Percentiles rank a stretch among this genome's conserved stretches.
These are phyloP conservation scores for Pleurotus giganteus DNA, from an alignment of 768 basidiomycete species.

Conservation along the genomic window DNA sequence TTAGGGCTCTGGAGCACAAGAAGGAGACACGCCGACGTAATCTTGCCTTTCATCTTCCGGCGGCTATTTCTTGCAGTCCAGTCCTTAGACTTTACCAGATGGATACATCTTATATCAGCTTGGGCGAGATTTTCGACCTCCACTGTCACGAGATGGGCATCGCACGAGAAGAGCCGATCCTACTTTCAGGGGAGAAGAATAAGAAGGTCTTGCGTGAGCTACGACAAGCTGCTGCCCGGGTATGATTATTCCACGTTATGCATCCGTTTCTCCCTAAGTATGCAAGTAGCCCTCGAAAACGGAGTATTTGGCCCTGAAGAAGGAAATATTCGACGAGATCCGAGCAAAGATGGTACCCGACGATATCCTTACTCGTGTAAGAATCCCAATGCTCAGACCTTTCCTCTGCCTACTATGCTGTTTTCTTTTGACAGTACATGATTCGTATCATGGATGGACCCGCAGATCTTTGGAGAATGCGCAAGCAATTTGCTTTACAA, in stretches of 20 bases:
- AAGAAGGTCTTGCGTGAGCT: slow-evolving; percentile 65
- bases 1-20: slow-evolving; percentile 77
- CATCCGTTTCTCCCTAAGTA: not conserved
- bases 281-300: slow-evolving; percentile 50
- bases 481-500: slow-evolving; percentile 94
- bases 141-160: slow-evolving; percentile 77
- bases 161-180: slow-evolving; percentile 82
- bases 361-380: slow-evolving; percentile 77
- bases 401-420: not conserved
- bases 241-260: slow-evolving; percentile 17
- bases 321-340: slow-evolving; percentile 89
- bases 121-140: slow-evolving; percentile 93
- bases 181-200: slow-evolving; percentile 84
- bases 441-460: slow-evolving; percentile 78
- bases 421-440: slow-evolving; percentile 69
- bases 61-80: slow-evolving; percentile 81
- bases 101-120: slow-evolving; percentile 85
- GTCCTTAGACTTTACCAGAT: slow-evolving; percentile 84
- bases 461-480: slow-evolving; percentile 91
- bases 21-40: slow-evolving; percentile 94
- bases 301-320: slow-evolving; percentile 70
- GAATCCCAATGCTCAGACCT: slow-evolving; percentile 19
- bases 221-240: slow-evolving; percentile 46
- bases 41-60: slow-evolving; percentile 87
- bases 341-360: slow-evolving; percentile 87